Conservation (phyloP, 129 eudicot genomes). For the Dittrichia graveolens region DNA sequence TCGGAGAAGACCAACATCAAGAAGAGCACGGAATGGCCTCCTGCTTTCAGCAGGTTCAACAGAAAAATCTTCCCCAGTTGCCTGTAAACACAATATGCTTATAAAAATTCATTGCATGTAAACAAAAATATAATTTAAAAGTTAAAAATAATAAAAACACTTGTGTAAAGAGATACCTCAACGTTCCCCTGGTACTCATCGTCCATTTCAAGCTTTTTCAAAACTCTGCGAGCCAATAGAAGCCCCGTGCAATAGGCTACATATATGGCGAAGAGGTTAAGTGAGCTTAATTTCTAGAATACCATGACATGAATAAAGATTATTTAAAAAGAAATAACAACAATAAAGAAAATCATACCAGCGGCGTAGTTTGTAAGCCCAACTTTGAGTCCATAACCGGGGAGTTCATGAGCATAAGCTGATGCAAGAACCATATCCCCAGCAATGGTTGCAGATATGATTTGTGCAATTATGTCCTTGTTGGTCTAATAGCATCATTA, state of each 20-base stretch:
- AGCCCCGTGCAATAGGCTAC: conserved; percentile 96
- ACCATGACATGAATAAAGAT: background rate
- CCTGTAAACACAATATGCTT: conserved; percentile 36
- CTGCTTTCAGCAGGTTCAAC: conserved; percentile 92
- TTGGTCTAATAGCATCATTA: conserved; percentile 57
- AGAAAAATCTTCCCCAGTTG: conserved; percentile 93
- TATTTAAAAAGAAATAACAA: too few relatives aligned
- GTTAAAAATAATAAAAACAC: background rate
- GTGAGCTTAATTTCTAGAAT: too few relatives aligned
- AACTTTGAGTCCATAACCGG: conserved; percentile 89
- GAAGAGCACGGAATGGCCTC: conserved; percentile 93
- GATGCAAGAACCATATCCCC: conserved; percentile 84
- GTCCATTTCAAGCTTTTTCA: conserved; percentile 81
- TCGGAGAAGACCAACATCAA: conserved; percentile 90
- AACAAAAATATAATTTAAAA: background rate
- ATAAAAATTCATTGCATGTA: background rate
- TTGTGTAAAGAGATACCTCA: conserved; percentile 51
- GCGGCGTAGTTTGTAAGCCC: conserved; percentile 97
- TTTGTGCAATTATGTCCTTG: conserved; percentile 77
- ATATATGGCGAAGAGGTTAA: background rate
- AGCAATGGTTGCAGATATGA: conserved; percentile 81
- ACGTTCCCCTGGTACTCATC: conserved; percentile 80
- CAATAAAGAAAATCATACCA: conserved; percentile 37
- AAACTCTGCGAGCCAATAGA: conserved; percentile 77
- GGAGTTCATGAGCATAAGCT: conserved; percentile 90